Evolutionary conservation across 495 filamentous ascomycete genomes (phyloP).

Genomic region (Friedmanniomyces simplex): DNA sequence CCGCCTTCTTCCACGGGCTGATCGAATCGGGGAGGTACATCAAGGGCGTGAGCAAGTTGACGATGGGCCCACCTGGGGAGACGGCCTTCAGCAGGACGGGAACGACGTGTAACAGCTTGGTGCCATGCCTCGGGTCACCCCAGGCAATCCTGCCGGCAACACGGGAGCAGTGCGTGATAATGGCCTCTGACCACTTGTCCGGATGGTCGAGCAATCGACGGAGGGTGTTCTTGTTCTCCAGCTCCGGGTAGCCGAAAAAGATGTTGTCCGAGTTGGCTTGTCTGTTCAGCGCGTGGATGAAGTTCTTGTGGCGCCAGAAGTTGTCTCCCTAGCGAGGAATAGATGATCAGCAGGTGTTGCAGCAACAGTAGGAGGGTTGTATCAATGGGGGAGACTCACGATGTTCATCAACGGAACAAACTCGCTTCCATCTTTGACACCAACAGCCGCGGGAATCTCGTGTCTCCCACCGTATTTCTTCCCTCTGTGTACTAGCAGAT

Average conservation of each 20-base stretch:
- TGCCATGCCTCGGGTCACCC: conserved; percentile 6
- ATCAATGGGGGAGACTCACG: too few species aligned
- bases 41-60: background rate
- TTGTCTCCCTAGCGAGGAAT: background rate
- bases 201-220: conserved; percentile 1
- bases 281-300: conserved; percentile 9
- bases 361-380: too few species aligned
- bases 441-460: background rate
- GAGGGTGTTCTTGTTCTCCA: conserved; percentile 5
- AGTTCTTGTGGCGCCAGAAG: conserved; percentile 9
- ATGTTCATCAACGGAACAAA: background rate
- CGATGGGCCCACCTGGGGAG: background rate
- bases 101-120: conserved; percentile 5
- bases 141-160: conserved; percentile 2
- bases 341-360: too few species aligned
- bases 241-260: conserved; percentile 4
- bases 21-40: background rate
- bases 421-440: conserved; percentile 1
- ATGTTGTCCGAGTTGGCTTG: background rate
- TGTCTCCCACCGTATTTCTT: conserved; percentile 4
- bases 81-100: background rate
- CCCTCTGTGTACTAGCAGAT: background rate
- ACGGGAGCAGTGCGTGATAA: conserved; percentile 8
- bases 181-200: conserved; percentile 3
- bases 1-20: background rate